Evolutionary conservation across 2,329 filamentous ascomycete species (phyloP).

Genomic region (Clonostachys rosea): DNA sequence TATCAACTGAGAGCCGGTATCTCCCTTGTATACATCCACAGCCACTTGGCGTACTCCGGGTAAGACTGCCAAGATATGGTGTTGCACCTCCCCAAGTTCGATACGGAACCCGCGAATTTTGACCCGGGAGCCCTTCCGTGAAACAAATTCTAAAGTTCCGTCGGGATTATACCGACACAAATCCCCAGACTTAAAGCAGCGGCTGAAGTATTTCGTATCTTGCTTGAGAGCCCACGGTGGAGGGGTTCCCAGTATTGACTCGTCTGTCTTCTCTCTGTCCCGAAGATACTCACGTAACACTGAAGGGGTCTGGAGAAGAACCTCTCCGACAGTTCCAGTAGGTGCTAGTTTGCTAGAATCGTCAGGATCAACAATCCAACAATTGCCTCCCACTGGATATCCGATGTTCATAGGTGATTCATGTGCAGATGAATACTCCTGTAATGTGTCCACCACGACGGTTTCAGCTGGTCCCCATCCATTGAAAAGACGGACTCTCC

Average conservation of each 20-base stretch:
- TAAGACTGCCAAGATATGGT: neutral
- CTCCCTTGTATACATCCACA: conserved; percentile 4
- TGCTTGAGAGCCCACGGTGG: neutral
- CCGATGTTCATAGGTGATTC: neutral
- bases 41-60: neutral
- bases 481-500: conserved; percentile 1
- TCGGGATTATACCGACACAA: neutral
- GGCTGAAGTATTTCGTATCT: neutral
- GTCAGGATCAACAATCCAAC: conserved; percentile 10
- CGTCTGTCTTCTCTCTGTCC: conserved; percentile 15
- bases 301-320: conserved; percentile 17
- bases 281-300: conserved; percentile 43
- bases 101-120: conserved; percentile 48
- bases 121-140: conserved; percentile 22
- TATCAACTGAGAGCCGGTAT: neutral
- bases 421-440: neutral
- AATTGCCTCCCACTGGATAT: neutral
- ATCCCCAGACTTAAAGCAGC: conserved; percentile 8
- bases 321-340: conserved; percentile 7
- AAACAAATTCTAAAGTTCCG: neutral
- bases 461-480: neutral
- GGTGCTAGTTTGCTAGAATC: conserved; percentile 4
- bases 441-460: neutral
- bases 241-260: neutral
- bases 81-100: conserved; percentile 24